These are phyloP conservation scores for Acacia confusa DNA, from an alignment of 306 rosid species.

Conservation along the genomic window DNA sequence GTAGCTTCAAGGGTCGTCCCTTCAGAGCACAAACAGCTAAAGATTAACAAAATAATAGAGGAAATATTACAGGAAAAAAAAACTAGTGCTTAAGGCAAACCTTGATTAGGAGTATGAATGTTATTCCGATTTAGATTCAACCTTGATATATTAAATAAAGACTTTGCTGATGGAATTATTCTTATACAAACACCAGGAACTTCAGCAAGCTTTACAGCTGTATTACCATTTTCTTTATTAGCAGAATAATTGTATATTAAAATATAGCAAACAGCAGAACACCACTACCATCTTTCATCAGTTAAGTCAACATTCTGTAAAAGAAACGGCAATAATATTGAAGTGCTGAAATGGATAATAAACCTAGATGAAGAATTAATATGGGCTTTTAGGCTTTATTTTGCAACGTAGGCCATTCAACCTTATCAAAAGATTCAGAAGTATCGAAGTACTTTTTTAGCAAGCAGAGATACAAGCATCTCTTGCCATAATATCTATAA, in stretches of 20 bases:
- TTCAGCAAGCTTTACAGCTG: conserved; percentile 55
- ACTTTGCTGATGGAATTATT: conserved; percentile 65
- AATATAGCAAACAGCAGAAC: background rate
- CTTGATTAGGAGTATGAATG: conserved; percentile 60
- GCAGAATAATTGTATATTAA: conserved; percentile 6
- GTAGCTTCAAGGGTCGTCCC: conserved; percentile 62
- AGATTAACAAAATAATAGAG: conserved; percentile 26
- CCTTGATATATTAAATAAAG: conserved; percentile 56
- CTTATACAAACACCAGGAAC: conserved; percentile 56
- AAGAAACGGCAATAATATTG: background rate
- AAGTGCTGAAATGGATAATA: conserved; percentile 15
- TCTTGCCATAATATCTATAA: conserved; percentile 81
- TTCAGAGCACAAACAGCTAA: conserved; percentile 36
- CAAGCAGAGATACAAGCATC: conserved; percentile 81
- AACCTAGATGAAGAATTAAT: conserved; percentile 74
- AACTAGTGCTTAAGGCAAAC: conserved; percentile 36
- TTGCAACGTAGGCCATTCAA: conserved; percentile 87
- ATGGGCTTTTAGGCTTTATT: conserved; percentile 86
- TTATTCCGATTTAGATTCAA: conserved; percentile 69
- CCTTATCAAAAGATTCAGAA: conserved; percentile 56
- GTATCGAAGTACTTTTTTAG: conserved; percentile 65
- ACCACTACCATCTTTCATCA: background rate
- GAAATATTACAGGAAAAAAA: conserved; percentile 5
- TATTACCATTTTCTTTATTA: conserved; percentile 19
- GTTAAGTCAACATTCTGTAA: background rate